Evolutionary conservation across 2,329 filamentous ascomycete species (phyloP), one percentile per base, ranked within the genome.

Genomic region (Colletotrichum brevisporum): DNA sequence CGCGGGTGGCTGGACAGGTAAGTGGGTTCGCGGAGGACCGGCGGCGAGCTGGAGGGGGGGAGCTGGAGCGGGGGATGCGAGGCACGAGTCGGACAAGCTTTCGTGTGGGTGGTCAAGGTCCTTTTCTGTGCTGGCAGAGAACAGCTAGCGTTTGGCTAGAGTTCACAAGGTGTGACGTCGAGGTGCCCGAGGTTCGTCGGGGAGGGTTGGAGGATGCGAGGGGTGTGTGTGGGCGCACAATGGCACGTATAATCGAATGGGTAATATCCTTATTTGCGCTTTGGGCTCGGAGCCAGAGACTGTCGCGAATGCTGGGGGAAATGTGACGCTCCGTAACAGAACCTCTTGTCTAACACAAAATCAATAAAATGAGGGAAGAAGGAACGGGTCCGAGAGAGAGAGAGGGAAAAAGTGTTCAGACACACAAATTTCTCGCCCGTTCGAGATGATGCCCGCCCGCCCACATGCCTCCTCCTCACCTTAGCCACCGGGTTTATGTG

Each of bases 141-240:
- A 65, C 59, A 39, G 54, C 50, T 60, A 65, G 62, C 50, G 55
- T 48, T 24, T 24, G 31, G 31, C 21, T 69, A 55, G 61, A 60
- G 66, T 69, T 69, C 65, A 41, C 21, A 48, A 69, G 54, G 54
- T 59, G 66, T 69, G 62, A 69, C 66, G 61, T 59, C 43, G 41
- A 45, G 15, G 27, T 48, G 54, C 48, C 41, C 50, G 43, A 65
- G 61, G 48, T 52, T 64, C 53, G 48, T 48, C 12, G 27, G 61
- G 65, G 43, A 54, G 66, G 54, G n/a, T 45, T 21, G n/a, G 31
- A 41, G 48, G 39, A 54, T 69, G 50, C 50, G 61, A 69, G 43
- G 61, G 50, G 61, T 64, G 65, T 59, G 56, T 47, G 47, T 39
- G n/a, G 41, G 66, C 66, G 61, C 61, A 60, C 66, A 54, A 59